Evolutionary conservation across 129 eudicot species (phyloP).

Genomic region (Mikania micrantha): DNA sequence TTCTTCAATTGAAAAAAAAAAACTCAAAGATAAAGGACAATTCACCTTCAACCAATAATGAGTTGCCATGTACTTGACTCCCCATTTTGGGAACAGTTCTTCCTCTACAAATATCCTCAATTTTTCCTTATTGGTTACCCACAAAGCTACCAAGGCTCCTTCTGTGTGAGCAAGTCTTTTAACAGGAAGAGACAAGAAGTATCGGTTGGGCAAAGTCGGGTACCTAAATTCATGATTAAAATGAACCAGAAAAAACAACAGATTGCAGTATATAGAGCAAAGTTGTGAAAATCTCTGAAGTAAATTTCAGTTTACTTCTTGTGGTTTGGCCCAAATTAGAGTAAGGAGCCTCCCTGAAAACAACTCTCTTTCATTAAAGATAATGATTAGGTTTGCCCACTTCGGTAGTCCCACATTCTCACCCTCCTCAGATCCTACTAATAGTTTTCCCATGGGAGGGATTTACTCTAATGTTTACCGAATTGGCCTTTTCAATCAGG

Average conservation of each 20-base stretch:
- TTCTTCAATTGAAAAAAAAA: not conserved
- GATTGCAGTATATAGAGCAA: not conserved
- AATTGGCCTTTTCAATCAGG: too few species aligned
- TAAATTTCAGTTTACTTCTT: too few species aligned
- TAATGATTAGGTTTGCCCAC: too few species aligned
- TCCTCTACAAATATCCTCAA: conserved; percentile 71
- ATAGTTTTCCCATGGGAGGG: too few species aligned
- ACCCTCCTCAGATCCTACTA: too few species aligned
- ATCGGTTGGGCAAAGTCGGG: conserved; percentile 75
- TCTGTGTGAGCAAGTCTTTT: conserved; percentile 49
- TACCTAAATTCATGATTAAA: conserved; percentile 44
- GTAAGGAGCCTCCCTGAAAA: too few species aligned
- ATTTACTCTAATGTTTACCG: too few species aligned
- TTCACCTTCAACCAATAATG: conserved; percentile 85
- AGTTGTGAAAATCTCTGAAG: not conserved
- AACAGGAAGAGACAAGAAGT: conserved; percentile 75
- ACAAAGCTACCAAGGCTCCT: conserved; percentile 81
- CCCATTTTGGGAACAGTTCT: conserved; percentile 87
- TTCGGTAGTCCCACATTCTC: too few species aligned
- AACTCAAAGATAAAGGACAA: not conserved
- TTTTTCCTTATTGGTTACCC: conserved; percentile 96
- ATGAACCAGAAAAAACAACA: not conserved
- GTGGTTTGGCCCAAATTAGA: too few species aligned
- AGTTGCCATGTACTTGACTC: conserved; percentile 68
- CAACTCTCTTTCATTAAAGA: too few species aligned